phyloP scores from a whole-genome alignment of 495 filamentous ascomycete species.

The Parathielavia appendiculata region DNA sequence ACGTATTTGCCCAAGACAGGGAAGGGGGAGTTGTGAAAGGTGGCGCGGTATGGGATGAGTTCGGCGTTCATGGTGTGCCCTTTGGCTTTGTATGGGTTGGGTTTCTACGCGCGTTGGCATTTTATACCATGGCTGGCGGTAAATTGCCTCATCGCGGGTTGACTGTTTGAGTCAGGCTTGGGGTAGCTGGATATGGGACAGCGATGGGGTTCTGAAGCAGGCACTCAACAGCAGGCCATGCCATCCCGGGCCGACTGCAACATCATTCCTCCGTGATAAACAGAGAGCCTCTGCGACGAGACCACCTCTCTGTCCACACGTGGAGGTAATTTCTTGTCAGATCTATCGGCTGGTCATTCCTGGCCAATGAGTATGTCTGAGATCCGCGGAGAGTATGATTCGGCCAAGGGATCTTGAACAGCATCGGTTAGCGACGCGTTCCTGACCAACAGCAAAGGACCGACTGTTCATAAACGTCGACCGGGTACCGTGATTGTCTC shows the following conservation, averaged over 20 bases:
- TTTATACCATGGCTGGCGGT: background rate
- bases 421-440: background rate
- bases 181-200: background rate
- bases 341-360: constrained; percentile 1
- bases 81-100: background rate
- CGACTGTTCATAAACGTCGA: constrained; percentile 16
- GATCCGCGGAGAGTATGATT: background rate
- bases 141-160: background rate
- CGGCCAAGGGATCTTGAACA: background rate
- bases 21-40: constrained; percentile 11
- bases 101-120: background rate
- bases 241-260: constrained; percentile 5
- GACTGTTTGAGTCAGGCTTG: background rate
- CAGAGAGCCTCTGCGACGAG: background rate
- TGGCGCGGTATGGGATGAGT: constrained; percentile 1
- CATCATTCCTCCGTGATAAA: background rate
- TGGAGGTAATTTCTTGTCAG: constrained; percentile 1
- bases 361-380: constrained; percentile 1
- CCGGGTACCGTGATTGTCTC: no score
- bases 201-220: background rate
- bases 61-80: constrained; percentile 8
- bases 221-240: constrained; percentile 1
- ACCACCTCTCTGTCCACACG: background rate
- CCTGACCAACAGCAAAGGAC: constrained; percentile 20
- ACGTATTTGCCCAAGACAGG: constrained; percentile 38